phyloP scores from a whole-genome alignment of 176 grass and related monocot genomes.

The Luzula sylvatica region DNA sequence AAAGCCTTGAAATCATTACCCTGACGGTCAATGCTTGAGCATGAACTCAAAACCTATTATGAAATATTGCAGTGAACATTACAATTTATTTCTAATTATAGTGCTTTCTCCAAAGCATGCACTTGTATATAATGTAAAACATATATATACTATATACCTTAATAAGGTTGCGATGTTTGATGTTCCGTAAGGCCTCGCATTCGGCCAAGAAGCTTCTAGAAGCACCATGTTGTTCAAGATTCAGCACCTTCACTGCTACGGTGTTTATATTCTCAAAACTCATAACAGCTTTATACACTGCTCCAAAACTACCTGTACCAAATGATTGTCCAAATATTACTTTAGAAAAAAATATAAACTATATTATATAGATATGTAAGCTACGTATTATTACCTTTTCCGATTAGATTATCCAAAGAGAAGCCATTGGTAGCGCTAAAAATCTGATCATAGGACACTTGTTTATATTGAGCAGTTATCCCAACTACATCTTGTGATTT shows the following conservation, averaged over 20 bases:
- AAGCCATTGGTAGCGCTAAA: slow-evolving; percentile 27
- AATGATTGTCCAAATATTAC: too few relatives aligned
- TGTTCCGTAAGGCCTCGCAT: slow-evolving; percentile 23
- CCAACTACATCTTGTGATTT: neutral
- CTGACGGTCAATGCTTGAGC: slow-evolving; percentile 18
- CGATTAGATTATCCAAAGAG: slow-evolving; percentile 24
- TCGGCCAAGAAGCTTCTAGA: slow-evolving; percentile 26
- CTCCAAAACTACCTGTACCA: slow-evolving; percentile 26
- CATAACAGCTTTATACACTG: slow-evolving; percentile 30
- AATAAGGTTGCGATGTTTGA: slow-evolving; percentile 28
- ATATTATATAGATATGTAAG: too few relatives aligned
- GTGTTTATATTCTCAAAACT: neutral
- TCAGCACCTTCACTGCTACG: slow-evolving; percentile 27
- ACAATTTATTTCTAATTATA: too few relatives aligned
- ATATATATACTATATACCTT: slow-evolving; percentile 3
- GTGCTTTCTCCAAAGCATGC: too few relatives aligned
- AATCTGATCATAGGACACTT: slow-evolving; percentile 28
- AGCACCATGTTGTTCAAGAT: slow-evolving; percentile 21
- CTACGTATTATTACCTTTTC: too few relatives aligned
- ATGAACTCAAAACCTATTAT: slow-evolving; percentile 11
- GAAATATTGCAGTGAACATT: too few relatives aligned
- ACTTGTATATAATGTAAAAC: too few relatives aligned
- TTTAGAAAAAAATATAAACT: too few relatives aligned
- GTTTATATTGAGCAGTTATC: neutral
- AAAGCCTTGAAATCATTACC: slow-evolving; percentile 35